Evolutionary conservation across 2,329 filamentous ascomycete species (phyloP).

Genomic region (Didymella pomorum): DNA sequence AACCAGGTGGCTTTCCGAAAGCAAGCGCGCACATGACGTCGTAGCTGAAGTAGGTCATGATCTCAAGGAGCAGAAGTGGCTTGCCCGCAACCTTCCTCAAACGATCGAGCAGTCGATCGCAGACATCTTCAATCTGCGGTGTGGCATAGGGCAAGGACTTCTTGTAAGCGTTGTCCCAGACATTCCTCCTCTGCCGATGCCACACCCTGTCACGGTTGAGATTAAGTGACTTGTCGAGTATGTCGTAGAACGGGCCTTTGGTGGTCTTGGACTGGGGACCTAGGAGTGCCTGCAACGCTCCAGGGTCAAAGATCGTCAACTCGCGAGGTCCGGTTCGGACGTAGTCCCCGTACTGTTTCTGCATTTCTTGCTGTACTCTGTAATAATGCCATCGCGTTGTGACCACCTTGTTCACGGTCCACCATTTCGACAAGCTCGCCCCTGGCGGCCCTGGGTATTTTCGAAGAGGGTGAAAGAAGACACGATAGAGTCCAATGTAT

Average conservation of each 20-base stretch:
- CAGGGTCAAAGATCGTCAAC: constrained; percentile 35
- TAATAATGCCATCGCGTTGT: constrained; percentile 29
- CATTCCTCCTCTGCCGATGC: constrained; percentile 36
- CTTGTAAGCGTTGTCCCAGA: constrained; percentile 45
- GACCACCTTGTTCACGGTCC: constrained; percentile 29
- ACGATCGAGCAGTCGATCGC: constrained; percentile 32
- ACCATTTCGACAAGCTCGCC: constrained; percentile 37
- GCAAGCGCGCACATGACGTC: constrained; percentile 57
- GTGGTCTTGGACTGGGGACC: constrained; percentile 33
- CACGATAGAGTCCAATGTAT: constrained; percentile 34
- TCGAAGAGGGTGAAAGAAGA: constrained; percentile 36
- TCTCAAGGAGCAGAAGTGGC: constrained; percentile 51
- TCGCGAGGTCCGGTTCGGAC: constrained; percentile 39
- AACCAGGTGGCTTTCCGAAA: constrained; percentile 55
- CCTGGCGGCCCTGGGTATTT: constrained; percentile 32
- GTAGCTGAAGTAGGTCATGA: constrained; percentile 55
- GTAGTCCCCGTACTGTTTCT: constrained; percentile 36
- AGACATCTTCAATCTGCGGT: constrained; percentile 34
- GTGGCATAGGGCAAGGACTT: constrained; percentile 34
- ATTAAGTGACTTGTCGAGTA: constrained; percentile 35
- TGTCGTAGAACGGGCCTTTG: constrained; percentile 39
- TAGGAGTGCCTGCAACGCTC: constrained; percentile 32
- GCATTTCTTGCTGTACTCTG: constrained; percentile 30
- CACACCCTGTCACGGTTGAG: constrained; percentile 37
- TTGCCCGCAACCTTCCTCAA: constrained; percentile 30